Evolutionary conservation across 2,329 filamentous ascomycete species (phyloP), one percentile per base, ranked within the genome.

Genomic region (Meredithiella fracta): DNA sequence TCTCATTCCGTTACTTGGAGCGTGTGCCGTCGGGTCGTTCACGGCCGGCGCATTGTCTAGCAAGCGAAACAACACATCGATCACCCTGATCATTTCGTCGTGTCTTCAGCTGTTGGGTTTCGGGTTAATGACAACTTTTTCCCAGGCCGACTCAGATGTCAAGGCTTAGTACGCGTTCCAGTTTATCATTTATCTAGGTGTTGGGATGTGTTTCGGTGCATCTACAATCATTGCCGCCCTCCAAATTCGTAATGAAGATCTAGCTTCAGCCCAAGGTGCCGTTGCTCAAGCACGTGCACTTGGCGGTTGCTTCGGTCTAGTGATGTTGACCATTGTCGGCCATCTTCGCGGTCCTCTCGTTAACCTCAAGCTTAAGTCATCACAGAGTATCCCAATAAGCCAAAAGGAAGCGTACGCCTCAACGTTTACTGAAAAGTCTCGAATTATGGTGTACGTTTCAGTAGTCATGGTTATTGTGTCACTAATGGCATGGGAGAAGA

Each of bases 261-360:
- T 78, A 52, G 78, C 79, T 0, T 74, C 77, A 1, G 77, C 76
- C 0, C 77, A 82, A 60, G 79, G 78, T 0, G 73, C 77, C 3
- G 70, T 81, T 8, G 76, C 79, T 1, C 79, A 83, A 64, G 72
- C 75, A 1, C 72, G 79, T 14, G 75, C 82, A 0, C 66, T 82
- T 1, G 79, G 79, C 1, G 79, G 79, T 2, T 75, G 75, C 38
- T 69, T 82, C 26, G 79, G 79, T 1, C 69, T 82, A 47, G 74
- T 78, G 0, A 64, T 75, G 23, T 79, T 78, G 60, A 80, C 75
- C n/a, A 72, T 79, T 14, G 69, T 82, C 9, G 75, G 80, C 64
- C 78, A 78, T 62, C 61, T 64, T 31, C 68, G 69, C 54, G 63
- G 68, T 37, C 65, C 77, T 9, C 62, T 65, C 11, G 64, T 29